Base-by-base conservation (phyloP, 1,284 basidiomycete genomes). In the Vanrija pseudolonga region DNA sequence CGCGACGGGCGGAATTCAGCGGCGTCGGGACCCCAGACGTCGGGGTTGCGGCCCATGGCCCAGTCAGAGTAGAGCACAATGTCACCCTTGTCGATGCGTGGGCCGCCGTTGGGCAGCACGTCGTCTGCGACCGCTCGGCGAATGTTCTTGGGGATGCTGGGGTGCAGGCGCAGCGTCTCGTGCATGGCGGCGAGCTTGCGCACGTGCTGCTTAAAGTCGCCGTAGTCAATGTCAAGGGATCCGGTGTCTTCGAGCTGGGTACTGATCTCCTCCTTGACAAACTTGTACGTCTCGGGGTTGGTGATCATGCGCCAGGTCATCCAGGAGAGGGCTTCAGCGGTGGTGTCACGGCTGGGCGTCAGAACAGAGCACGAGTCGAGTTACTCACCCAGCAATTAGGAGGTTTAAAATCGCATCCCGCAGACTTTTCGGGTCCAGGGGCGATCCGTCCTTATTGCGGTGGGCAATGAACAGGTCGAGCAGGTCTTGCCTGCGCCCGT, bases 31-130 rank as follows among this genome's bases (percentile, higher is more conserved):
- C 36, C 45, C 45, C 45, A 47, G 11, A 47, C 36, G 3, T 36
- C 20, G 11, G 32, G 23, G 45, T 47, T 47, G 22, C 32, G 45
- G 18, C 45, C 45, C 45, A 47, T 47, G 6, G 36, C 36, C 45
- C 45, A 47, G 32, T 47, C 45, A 12, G 45, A 47, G 32, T 47
- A 47, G 19, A 47, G 11, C 2, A 32, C 45, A 23, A 38, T 47
- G 36, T 47, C 45, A 18, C 45, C 45, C n/a, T 47, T 47, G 17
- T 37, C 45, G 12, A 47, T 38, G 9, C 45, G 45, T 22, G 45
- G 45, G 12, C 45, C 36, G 3, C 45, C 45, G 17, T 47, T 38
- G 36, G 36, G 45, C 12, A 47, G 32, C 7, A 47, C 19, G 20
- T 47, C 45, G 19, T 37, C 45, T 4, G 45, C 36, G 9, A 20